These are phyloP conservation scores for Aspergillus uvarum DNA, from an alignment of 2,329 filamentous ascomycete genomes.

Conservation along the genomic window DNA sequence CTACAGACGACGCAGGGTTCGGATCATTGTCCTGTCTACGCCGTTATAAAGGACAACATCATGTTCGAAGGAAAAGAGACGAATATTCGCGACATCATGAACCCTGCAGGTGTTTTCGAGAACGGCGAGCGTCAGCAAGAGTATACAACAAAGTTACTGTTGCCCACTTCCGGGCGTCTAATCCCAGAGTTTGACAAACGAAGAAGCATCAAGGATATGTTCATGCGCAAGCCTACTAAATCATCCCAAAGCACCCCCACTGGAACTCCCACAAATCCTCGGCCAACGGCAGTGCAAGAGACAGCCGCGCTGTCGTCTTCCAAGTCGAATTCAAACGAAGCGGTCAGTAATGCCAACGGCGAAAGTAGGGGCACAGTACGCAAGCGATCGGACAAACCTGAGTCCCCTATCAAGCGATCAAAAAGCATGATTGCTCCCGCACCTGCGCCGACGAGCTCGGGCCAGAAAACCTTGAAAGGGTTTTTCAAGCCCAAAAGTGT, in stretches of 20 bases:
- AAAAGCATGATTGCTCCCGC: constrained; percentile 43
- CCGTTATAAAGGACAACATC: constrained; percentile 66
- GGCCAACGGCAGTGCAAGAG: neutral
- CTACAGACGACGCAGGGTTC: constrained; percentile 60
- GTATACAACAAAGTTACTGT: constrained; percentile 63
- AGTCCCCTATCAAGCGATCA: constrained; percentile 48
- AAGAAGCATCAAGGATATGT: constrained; percentile 90
- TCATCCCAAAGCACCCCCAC: constrained; percentile 17
- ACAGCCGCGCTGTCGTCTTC: neutral
- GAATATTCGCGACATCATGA: constrained; percentile 71
- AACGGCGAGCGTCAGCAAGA: constrained; percentile 65
- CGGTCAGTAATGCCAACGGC: neutral
- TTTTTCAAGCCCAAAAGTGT: constrained; percentile 69
- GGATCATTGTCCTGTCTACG: constrained; percentile 94
- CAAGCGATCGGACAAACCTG: constrained; percentile 42
- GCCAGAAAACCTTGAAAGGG: constrained; percentile 67
- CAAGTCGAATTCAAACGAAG: neutral
- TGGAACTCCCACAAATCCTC: neutral
- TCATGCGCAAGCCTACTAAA: constrained; percentile 57
- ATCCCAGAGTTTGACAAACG: constrained; percentile 86
- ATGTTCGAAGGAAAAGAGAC: constrained; percentile 49
- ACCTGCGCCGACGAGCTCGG: constrained; percentile 38
- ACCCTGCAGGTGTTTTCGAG: constrained; percentile 69
- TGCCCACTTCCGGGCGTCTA: constrained; percentile 75
- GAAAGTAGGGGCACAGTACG: constrained; percentile 24